Evolutionary conservation across 129 eudicot species (phyloP), one percentile per base, ranked within the genome.

Genomic region (Mikania micrantha): DNA sequence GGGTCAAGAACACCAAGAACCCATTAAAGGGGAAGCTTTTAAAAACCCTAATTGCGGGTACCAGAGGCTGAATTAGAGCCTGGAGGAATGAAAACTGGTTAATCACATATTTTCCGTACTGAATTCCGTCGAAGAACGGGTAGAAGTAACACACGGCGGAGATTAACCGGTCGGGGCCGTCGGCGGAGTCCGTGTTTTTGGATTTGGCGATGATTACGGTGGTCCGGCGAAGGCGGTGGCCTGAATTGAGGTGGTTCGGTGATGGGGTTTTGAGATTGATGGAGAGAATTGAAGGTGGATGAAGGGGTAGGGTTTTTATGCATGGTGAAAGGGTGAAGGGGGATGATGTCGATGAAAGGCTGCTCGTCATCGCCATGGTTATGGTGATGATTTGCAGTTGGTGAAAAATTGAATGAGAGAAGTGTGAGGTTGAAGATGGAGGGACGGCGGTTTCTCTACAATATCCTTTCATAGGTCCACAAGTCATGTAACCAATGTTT

Each of bases 1-100:
- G 96, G 1, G 90, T 84, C 52, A 93, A 65, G 38, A 92, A 88
- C 21, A 92, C 86, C 32, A 92, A 47, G 34, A 88, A 76, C 9
- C 98, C 98, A 45, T 93, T 93, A 5, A 93, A 83, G 0, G 96
- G 98, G 78, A 93, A 88, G 84, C 95, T 82, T 60, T 93, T 88
- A 68, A 93, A 92, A 17, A 81, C 96, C 75, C 69, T 88, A 16
- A 92, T 93, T 2, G 98, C 91, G 0, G 98, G 96, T 16, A 88
- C 74, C 10, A 93, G 74, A 15, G 98, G 98, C 7, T 86, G 91
- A 7, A 93, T 67, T 24, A 88, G 71, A 67, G 96, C 74, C 64
- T 88, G 87, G 3, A 93, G 70, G 0, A 95, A 95, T 19, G 95
- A 21, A 59, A 86, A 93, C 52, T 93, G 96, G 19, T 84, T 79